Evolutionary conservation across 2,329 filamentous ascomycete genomes (phyloP).

Genomic region (Fusarium duplospermum): DNA sequence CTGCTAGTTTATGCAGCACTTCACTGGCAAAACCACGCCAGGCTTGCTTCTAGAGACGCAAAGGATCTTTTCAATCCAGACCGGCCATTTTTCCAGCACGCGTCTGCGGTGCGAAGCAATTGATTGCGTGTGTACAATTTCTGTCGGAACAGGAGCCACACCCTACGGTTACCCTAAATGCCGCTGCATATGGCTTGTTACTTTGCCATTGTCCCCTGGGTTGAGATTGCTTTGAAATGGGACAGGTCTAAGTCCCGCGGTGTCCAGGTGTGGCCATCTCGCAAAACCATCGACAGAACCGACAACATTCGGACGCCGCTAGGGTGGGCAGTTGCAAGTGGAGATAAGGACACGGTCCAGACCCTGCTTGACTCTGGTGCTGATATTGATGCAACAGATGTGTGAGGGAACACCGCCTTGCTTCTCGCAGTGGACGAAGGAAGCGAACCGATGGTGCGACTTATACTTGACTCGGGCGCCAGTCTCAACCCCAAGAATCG

Average conservation of each 20-base stretch:
- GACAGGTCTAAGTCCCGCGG: background rate
- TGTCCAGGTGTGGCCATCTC: background rate
- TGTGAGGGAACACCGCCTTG: background rate
- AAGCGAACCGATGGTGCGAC: background rate
- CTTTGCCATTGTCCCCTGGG: background rate
- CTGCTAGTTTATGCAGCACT: background rate
- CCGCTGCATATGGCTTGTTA: background rate
- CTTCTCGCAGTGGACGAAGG: background rate
- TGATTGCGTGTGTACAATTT: rapidly evolving
- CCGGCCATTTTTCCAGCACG: background rate
- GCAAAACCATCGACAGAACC: background rate
- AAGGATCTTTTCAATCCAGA: background rate
- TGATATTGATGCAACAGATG: background rate
- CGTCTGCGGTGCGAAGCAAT: background rate
- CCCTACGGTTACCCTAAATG: background rate
- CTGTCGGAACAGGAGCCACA: rapidly evolving
- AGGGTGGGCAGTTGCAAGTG: background rate
- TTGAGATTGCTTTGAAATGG: background rate
- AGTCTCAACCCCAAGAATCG: background rate
- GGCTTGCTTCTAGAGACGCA: background rate
- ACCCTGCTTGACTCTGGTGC: background rate
- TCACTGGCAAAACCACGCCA: background rate
- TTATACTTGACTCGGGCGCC: background rate
- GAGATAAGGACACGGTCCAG: background rate
- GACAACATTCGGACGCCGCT: background rate